Evolutionary conservation across 2,329 filamentous ascomycete genomes (phyloP), one percentile per base, ranked within the genome.

Genomic region (Aspergillus tamarii): DNA sequence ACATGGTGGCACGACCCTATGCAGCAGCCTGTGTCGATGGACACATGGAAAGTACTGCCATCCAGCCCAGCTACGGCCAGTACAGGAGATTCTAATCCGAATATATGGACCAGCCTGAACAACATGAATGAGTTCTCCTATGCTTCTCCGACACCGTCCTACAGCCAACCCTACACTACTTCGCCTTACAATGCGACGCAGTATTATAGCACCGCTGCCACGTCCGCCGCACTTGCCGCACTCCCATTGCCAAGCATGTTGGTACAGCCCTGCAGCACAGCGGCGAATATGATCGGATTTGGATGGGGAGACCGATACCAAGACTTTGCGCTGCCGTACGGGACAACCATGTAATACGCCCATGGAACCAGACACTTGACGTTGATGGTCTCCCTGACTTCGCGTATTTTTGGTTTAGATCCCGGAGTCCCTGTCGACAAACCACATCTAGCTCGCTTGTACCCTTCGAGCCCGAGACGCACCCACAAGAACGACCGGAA

Each of bases 21-120:
- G 62, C 86, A 89, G 62, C 85, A 88, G 61, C 85, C 91, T 50
- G 87, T 87, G 7, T 88, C 90, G 1, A 88, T 96, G 64, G 93
- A 98, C 66, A 86, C 92, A 62, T 98, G 94, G 94, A 93, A 91
- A 78, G 89, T 97, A 70, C 84, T 97, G 61, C 91, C 94, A 54
- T 97, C 94, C 60, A 97, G 92, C 73, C 92, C 93, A 58, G 92
- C 89, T 77, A 71, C 76, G 52, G 88, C 92, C 59, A 88, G 91
- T 46, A 89, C 91, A 39, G 90, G 85, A 76, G 92, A 95, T 76
- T 89, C 89, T 60, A 84, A 87, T 72, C 85, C 88, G 63, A 86
- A 88, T 58, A 87, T 94, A 77, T 97, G 94, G 94, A 87, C 90
- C 66, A 89, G 86, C 75, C 89, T 96, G 59, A 63, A 62, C 83